Base-by-base conservation (phyloP, 2,329 filamentous ascomycete species). In the Colletotrichum caudatum region DNA sequence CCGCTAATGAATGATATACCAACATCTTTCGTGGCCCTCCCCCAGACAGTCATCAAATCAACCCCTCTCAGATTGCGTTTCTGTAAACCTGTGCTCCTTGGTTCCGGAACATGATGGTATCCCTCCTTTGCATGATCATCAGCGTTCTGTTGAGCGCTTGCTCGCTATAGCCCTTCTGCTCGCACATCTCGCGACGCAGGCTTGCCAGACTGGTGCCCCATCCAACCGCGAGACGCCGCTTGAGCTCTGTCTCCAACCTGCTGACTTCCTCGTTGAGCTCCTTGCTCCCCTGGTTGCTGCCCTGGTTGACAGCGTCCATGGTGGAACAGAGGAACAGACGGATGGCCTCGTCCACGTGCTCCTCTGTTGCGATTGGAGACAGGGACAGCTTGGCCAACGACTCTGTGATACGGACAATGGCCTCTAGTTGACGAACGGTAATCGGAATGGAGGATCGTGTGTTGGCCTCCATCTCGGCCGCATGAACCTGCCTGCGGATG, bases 251-350 rank as follows among this genome's bases (percentile, higher is more conserved):
- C 82, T 98, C 96, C 6, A 98, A 89, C 76, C 94, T 94, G 75
- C 88, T 87, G 7, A 94, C 93, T 80, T 98, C 96, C 62, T 97
- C 94, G 82, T 97, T 95, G 67, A 98, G 85, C 82, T 98, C 95
- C 74, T 94, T 92, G 78, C 91, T 94, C 48, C 93, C 94, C 76
- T 93, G 90, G 74, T 92, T 93, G 75, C 93, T 92, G 72, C 95
- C 95, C 77, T 97, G 94, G 71, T 94, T 95, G 68, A 98, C 94
- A 9, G 96, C 96, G 78, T 99, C 95, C 96, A 99, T 98, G 69
- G 96, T 99, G 4, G 92, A 95, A 75, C 95, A 96, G 39, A 99
- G 85, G 91, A 99, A 99, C 20, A 99, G 88, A 0, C 96, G 92
- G 77, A 99, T 99, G 2, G 96, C 96, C 84, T 99, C 96, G 78